A percentile compares a stretch with the other conserved stretches of the same genome.
These are phyloP conservation scores for Ustilago cynodontis DNA, from an alignment of 1,284 basidiomycete genomes.

Conservation along the genomic window DNA sequence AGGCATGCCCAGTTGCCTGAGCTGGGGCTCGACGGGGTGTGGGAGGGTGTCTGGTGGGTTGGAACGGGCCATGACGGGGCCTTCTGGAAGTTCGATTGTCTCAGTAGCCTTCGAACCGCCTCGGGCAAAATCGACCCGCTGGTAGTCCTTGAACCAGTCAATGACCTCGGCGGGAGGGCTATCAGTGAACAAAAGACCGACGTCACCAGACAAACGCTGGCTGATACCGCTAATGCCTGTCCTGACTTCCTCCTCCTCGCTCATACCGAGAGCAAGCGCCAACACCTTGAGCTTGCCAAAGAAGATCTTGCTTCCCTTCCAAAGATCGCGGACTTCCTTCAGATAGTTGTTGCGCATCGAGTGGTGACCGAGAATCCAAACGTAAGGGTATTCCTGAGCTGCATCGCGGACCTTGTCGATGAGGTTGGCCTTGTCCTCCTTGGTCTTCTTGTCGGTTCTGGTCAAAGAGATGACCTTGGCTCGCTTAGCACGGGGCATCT, in stretches of 20 bases:
- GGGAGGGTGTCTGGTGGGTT: constrained; percentile 79
- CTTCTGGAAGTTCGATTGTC: constrained; percentile 81
- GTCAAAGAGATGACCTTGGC: constrained; percentile 73
- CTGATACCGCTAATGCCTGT: constrained; percentile 84
- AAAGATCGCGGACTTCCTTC: constrained; percentile 90
- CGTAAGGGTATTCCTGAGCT: constrained; percentile 82
- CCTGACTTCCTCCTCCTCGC: constrained; percentile 86
- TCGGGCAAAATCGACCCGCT: constrained; percentile 90
- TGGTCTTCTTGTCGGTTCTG: constrained; percentile 73
- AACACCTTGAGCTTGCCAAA: constrained; percentile 93
- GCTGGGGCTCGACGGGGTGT: constrained; percentile 95
- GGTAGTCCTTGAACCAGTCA: constrained; percentile 94
- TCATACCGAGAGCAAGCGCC: constrained; percentile 93
- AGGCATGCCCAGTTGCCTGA: constrained; percentile 88
- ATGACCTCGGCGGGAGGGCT: constrained; percentile 86
- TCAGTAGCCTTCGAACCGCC: constrained; percentile 83
- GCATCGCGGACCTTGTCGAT: constrained; percentile 80
- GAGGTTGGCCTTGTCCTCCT: constrained; percentile 82
- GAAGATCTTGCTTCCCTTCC: constrained; percentile 87
- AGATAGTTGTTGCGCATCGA: constrained; percentile 94
- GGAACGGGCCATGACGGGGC: constrained; percentile 58
- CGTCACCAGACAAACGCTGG: constrained; percentile 90
- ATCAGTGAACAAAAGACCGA: constrained; percentile 92
- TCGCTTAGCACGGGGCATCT: constrained; percentile 70
- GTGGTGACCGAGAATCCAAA: constrained; percentile 94